A percentile compares a stretch with the other conserved stretches of the same genome.
These are phyloP conservation scores for Ostreobium quekettii DNA, from an alignment of 139 green algal species.

Conservation along the genomic window DNA sequence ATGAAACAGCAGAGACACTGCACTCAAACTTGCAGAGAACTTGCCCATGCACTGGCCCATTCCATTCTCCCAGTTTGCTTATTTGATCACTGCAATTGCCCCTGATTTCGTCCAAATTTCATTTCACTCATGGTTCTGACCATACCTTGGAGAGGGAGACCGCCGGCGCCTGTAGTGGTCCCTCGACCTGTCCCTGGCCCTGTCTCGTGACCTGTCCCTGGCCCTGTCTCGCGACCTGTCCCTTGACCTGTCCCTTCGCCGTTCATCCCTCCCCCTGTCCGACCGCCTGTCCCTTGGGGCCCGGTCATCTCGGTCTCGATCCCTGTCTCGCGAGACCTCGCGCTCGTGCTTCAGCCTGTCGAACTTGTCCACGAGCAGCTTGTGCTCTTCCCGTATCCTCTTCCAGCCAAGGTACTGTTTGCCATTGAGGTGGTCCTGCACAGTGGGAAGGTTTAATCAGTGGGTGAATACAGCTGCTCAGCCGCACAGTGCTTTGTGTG, in stretches of 20 bases:
- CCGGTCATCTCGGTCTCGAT: slow-evolving; percentile 13
- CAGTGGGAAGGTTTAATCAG: no score
- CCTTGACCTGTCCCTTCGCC: background rate
- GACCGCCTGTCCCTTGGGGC: slow-evolving; percentile 8
- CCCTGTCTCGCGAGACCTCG: slow-evolving; percentile 11
- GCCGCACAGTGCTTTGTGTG: no score
- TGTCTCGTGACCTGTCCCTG: background rate
- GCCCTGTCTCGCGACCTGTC: background rate
- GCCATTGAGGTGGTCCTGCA: slow-evolving; percentile 73
- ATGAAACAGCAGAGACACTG: no score
- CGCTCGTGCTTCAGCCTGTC: background rate
- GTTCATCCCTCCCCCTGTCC: background rate
- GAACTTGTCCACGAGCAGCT: slow-evolving; percentile 42
- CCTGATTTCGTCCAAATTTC: no score
- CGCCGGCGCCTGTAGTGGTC: background rate
- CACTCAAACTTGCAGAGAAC: no score
- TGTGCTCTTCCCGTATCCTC: slow-evolving; percentile 62
- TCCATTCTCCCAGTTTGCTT: no score
- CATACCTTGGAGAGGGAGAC: slow-evolving; percentile 6
- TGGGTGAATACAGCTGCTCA: no score
- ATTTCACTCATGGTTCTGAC: no score
- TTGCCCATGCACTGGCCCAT: no score
- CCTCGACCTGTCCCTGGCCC: background rate
- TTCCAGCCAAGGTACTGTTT: slow-evolving; percentile 88
- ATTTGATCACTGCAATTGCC: no score